phyloP scores from a whole-genome alignment of 2,329 filamentous ascomycete genomes.

The Aciculosporium take region DNA sequence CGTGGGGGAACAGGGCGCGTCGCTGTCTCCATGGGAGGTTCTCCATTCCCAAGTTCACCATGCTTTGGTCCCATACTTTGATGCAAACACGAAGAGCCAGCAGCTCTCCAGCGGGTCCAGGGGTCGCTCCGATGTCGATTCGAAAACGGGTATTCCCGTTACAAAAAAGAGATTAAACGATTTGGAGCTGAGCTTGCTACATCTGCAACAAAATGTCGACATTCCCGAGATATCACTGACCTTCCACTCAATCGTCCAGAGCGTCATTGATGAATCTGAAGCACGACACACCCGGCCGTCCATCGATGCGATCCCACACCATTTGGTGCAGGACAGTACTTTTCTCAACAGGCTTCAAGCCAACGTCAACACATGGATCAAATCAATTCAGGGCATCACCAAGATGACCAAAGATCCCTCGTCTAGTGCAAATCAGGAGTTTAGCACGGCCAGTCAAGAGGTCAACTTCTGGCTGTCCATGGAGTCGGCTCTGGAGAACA shows the following conservation, averaged over 20 bases:
- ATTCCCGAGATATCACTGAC: slow-evolving; percentile 83
- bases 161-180: slow-evolving; percentile 96
- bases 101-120: slow-evolving; percentile 51
- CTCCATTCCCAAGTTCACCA: slow-evolving; percentile 85
- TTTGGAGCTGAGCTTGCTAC: slow-evolving; percentile 74
- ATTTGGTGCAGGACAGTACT: slow-evolving; percentile 71
- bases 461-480: slow-evolving; percentile 99
- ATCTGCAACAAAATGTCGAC: slow-evolving; percentile 94
- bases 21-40: slow-evolving; percentile 77
- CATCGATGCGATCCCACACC: slow-evolving; percentile 61
- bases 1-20: slow-evolving; percentile 54
- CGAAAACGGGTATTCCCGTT: slow-evolving; percentile 89
- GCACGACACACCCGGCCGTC: slow-evolving; percentile 52
- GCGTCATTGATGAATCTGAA: slow-evolving; percentile 65
- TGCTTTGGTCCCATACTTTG: slow-evolving; percentile 88
- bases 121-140: slow-evolving; percentile 69
- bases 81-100: slow-evolving; percentile 81
- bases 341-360: slow-evolving; percentile 91
- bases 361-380: slow-evolving; percentile 95
- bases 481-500: slow-evolving; percentile 83
- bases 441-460: slow-evolving; percentile 76
- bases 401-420: slow-evolving; percentile 78
- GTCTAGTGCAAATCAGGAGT: slow-evolving; percentile 39
- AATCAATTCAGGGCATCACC: slow-evolving; percentile 92
- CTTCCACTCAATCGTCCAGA: slow-evolving; percentile 79